phyloP scores from a whole-genome alignment of 2,329 filamentous ascomycete genomes.

The Aspergillus fructus region DNA sequence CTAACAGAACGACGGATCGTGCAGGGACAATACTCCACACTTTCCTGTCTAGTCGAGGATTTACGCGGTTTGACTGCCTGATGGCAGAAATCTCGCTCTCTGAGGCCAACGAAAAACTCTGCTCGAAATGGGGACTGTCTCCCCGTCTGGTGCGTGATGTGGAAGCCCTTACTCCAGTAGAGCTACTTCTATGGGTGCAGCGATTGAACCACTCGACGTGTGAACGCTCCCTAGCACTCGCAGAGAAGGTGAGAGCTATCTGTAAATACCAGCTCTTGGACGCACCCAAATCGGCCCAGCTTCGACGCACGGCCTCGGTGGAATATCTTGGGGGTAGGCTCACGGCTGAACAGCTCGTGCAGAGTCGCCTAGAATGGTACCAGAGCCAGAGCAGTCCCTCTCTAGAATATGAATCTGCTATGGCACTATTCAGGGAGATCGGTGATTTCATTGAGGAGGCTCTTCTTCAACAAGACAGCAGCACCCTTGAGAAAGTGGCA shows the following conservation, averaged over 20 bases:
- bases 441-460: slow-evolving; percentile 24
- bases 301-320: slow-evolving; percentile 36
- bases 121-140: slow-evolving; percentile 21
- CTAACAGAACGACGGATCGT: slow-evolving; percentile 33
- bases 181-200: slow-evolving; percentile 23
- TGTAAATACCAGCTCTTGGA: slow-evolving; percentile 26
- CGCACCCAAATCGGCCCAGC: slow-evolving; percentile 35
- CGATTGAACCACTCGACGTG: slow-evolving; percentile 7
- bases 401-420: slow-evolving; percentile 26
- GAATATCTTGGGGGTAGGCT: slow-evolving; percentile 41
- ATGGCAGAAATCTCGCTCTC: slow-evolving; percentile 30
- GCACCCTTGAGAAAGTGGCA: slow-evolving; percentile 36
- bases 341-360: slow-evolving; percentile 34
- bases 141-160: slow-evolving; percentile 33
- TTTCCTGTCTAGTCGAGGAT: slow-evolving; percentile 34
- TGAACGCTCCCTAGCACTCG: slow-evolving; percentile 1
- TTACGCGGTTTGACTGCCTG: slow-evolving; percentile 29
- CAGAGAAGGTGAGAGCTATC: slow-evolving; percentile 17
- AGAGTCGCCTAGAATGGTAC: slow-evolving; percentile 42
- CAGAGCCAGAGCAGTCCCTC: slow-evolving; percentile 32
- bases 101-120: slow-evolving; percentile 16
- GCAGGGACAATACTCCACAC: slow-evolving; percentile 37
- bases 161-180: slow-evolving; percentile 34
- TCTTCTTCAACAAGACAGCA: slow-evolving; percentile 24
- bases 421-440: slow-evolving; percentile 37